These are phyloP conservation scores for Trichopus zeylanicus DNA, from an alignment of 116 monocot genomes.

Conservation along the genomic window DNA sequence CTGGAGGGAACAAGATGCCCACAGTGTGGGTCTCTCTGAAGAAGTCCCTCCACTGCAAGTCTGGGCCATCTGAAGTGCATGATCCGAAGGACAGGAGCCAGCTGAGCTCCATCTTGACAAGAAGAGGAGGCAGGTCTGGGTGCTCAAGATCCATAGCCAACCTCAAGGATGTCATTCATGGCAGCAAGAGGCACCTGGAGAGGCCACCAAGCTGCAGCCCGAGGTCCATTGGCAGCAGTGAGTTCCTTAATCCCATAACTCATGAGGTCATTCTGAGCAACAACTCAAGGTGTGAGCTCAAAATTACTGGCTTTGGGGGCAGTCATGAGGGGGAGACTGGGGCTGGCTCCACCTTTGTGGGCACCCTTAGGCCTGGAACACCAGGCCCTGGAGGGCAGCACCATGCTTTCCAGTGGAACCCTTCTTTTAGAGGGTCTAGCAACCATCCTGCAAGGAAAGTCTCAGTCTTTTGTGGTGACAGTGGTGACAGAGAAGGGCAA, in stretches of 20 bases:
- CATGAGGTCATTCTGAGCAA: conserved; percentile 72
- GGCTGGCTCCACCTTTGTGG: conserved; percentile 34
- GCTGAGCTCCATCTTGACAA: conserved; percentile 28
- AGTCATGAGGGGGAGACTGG: conserved; percentile 15
- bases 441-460: conserved; percentile 34
- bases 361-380: conserved; percentile 64
- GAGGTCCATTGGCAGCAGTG: conserved; percentile 84
- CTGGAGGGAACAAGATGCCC: conserved; percentile 30
- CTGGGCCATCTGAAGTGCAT: conserved; percentile 62
- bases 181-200: conserved; percentile 58
- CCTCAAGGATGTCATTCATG: conserved; percentile 85
- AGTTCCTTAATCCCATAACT: conserved; percentile 70
- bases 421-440: conserved; percentile 24
- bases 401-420: conserved; percentile 10
- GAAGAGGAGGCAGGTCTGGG: conserved; percentile 59
- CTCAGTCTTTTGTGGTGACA: conserved; percentile 17
- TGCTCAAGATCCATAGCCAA: conserved; percentile 95
- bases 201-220: conserved; percentile 63
- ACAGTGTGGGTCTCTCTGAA: conserved; percentile 74
- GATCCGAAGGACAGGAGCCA: conserved; percentile 39
- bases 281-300: conserved; percentile 66
- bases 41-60: conserved; percentile 72
- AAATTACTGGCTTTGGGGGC: conserved; percentile 44
- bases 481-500: conserved; percentile 14
- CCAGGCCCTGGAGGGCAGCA: conserved; percentile 53